Evolutionary conservation across 345 rosid genomes (phyloP).

Genomic region (Durio zibethinus): DNA sequence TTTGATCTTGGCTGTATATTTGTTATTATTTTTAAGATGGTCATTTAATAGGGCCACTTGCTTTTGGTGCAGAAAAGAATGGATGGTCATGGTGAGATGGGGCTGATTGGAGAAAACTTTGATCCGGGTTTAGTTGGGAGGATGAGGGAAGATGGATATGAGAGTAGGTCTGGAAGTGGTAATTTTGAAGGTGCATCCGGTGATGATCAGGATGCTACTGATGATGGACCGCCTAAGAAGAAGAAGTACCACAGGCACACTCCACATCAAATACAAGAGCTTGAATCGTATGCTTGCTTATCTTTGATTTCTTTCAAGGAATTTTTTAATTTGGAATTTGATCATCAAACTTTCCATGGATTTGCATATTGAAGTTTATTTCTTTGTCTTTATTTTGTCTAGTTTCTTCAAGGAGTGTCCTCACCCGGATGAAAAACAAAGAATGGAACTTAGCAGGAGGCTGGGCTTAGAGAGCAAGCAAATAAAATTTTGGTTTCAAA

Average conservation of each 20-base stretch:
- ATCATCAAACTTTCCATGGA: background rate
- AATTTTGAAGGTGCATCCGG: conserved; percentile 55
- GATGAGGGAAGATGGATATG: conserved; percentile 45
- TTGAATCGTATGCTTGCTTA: conserved; percentile 49
- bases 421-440: conserved; percentile 92
- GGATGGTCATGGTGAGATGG: conserved; percentile 41
- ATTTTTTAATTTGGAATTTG: background rate
- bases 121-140: conserved; percentile 35
- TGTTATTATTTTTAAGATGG: conserved; percentile 2
- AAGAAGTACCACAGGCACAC: conserved; percentile 75
- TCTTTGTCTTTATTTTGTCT: background rate
- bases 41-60: conserved; percentile 5
- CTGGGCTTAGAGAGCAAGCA: conserved; percentile 76
- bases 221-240: conserved; percentile 40
- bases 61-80: conserved; percentile 41
- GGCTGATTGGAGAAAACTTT: conserved; percentile 41
- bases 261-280: conserved; percentile 66
- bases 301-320: background rate
- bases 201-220: conserved; percentile 46
- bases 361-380: background rate
- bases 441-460: conserved; percentile 72
- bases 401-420: conserved; percentile 95
- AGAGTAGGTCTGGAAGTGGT: conserved; percentile 58
- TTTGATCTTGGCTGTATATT: conserved; percentile 4
- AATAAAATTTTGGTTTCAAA: conserved; percentile 96